Conservation (phyloP, 2,329 filamentous ascomycete species). For the Penicillium italicum region DNA sequence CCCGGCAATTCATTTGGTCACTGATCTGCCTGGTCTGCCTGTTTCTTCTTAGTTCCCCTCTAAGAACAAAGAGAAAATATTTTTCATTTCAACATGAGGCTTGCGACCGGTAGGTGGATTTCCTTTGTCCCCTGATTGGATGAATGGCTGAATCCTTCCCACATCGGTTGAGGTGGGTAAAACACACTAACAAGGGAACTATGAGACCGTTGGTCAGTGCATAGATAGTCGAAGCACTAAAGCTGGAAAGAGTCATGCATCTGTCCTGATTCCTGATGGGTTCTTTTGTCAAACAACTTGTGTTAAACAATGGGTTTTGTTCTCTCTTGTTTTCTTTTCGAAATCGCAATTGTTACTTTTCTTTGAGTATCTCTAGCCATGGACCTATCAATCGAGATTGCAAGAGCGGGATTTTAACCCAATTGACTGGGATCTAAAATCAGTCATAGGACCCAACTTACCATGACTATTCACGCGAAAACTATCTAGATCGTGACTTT, state of each 20-base stretch:
- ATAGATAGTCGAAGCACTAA: neutral
- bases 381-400: neutral
- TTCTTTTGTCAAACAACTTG: neutral
- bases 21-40: neutral
- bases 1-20: neutral
- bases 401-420: neutral
- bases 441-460: conserved; percentile 10
- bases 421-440: neutral
- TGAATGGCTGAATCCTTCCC: neutral
- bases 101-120: neutral
- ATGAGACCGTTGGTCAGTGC: neutral
- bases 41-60: neutral
- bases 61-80: neutral
- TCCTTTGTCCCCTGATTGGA: neutral
- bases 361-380: neutral
- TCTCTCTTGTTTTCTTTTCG: neutral
- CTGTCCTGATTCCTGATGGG: neutral
- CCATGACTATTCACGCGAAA: neutral
- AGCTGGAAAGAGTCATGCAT: neutral
- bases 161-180: neutral
- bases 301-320: neutral
- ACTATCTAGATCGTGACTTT: neutral
- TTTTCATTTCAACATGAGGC: too few species aligned
- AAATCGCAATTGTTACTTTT: neutral
- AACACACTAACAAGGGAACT: neutral